Evolutionary conservation across 2,329 filamentous ascomycete genomes (phyloP), one percentile per base, ranked within the genome.

Genomic region (Calycina marina): DNA sequence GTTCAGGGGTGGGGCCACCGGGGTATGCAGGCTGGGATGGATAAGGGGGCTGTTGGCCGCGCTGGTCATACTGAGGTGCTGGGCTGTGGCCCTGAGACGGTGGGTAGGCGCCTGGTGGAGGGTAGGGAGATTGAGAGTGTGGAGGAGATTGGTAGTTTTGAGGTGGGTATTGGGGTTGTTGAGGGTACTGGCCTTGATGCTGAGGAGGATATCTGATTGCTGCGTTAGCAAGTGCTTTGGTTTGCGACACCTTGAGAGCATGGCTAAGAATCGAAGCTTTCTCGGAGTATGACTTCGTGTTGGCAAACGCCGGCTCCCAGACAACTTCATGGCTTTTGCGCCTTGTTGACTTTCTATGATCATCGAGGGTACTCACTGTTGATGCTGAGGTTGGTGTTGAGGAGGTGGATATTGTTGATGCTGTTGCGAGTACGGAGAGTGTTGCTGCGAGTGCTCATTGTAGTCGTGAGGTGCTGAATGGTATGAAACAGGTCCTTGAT

Each of bases 1-100:
- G 40, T 8, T 35, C 42, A 9, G 42, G 27, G 34, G 29, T 13
- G 30, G 20, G 40, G 32, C 31, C 31, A 32, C 16, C 16, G 31
- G 30, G 14, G 17, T 42, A 37, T n/a, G n/a, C n/a, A n/a, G n/a
- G n/a, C n/a, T n/a, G n/a, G n/a, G n/a, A n/a, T n/a, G n/a, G n/a
- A n/a, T n/a, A n/a, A 6, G 20, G 16, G 11, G 40, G 35, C 28
- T 46, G 40, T 2, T 18, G n/a, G 16, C 31, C 32, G 9, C n/a
- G 13, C 8, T 15, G n/a, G 15, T 10, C 27, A 15, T 29, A 29
- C 6, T 5, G 14, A 5, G 11, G 27, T 16, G 20, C 20, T 22
- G 20, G 20, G n/a, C 20, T 22, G n/a, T 22, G 20, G n/a, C n/a
- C n/a, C n/a, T n/a, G n/a, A n/a, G n/a, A n/a, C 20, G 20, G n/a